Evolutionary conservation across 257 asterid genomes (phyloP).

Genomic region (Eustoma russellianum): DNA sequence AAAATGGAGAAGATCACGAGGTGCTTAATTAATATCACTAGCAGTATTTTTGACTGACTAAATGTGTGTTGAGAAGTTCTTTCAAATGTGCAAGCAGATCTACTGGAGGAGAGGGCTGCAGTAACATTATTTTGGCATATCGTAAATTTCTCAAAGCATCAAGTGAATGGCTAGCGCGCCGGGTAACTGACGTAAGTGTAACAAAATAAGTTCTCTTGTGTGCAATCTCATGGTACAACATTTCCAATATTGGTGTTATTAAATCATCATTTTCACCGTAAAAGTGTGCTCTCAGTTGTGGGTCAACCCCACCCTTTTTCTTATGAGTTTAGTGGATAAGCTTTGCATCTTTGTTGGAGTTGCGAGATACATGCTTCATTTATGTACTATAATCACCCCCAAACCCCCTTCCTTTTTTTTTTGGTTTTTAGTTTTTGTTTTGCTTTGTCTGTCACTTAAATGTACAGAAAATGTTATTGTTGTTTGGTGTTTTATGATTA

Average conservation of each 20-base stretch:
- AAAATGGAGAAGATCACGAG: slow-evolving; percentile 31
- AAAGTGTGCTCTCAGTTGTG: too few species aligned
- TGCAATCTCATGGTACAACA: too few species aligned
- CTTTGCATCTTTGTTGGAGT: too few species aligned
- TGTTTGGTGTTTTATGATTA: too few species aligned
- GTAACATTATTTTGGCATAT: slow-evolving; percentile 40
- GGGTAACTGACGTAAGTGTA: slow-evolving; percentile 77
- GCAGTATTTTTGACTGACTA: not conserved
- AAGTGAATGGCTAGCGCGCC: slow-evolving; percentile 74
- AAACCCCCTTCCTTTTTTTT: too few species aligned
- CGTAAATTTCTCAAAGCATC: slow-evolving; percentile 46
- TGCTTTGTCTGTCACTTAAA: too few species aligned
- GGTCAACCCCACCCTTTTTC: not conserved
- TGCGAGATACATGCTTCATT: too few species aligned
- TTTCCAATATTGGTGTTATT: too few species aligned
- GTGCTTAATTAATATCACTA: slow-evolving; percentile 17
- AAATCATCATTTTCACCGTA: too few species aligned
- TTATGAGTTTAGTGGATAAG: not conserved
- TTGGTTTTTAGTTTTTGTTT: too few species aligned
- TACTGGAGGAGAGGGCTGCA: slow-evolving; percentile 29
- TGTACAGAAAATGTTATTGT: too few species aligned
- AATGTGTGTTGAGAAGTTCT: slow-evolving; percentile 7
- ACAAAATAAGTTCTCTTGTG: not conserved
- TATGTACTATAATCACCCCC: too few species aligned
- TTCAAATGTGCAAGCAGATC: slow-evolving; percentile 24